Evolutionary conservation across 306 rosid genomes (phyloP), one percentile per base, ranked within the genome.

Genomic region (Gynostemma pentaphyllum): DNA sequence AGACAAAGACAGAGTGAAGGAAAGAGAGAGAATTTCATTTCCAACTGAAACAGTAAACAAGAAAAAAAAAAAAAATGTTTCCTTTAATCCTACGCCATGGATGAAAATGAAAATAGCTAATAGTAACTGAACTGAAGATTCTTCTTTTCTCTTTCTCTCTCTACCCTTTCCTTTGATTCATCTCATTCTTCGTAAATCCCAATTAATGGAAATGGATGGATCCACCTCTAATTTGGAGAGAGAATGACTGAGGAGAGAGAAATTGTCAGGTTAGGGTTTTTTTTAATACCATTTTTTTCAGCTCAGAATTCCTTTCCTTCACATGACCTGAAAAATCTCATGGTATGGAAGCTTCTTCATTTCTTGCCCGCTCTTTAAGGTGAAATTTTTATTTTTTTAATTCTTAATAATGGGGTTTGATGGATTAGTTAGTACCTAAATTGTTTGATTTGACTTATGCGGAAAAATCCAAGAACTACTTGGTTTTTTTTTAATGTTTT

Each of bases 281-380:
- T 76, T 86, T 76, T 18, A 24, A 4, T 60, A 46, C 68, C 45
- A 13, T 59, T 64, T 26, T 32, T 51, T 65, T 47, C 81, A 72
- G 72, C 70, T 69, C 49, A 64, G 39, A 77, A 67, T 64, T 68
- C 77, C 76, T 64, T 68, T 76, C 76, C 76, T 59, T 57, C 74
- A 62, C 76, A 75, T 82, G 65, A 72, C 74, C 62, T 71, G 67
- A 71, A 75, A 37, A 1, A 52, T 55, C 5, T 62, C 45, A 60
- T 52, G 83, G 80, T 77, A 74, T 79, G 68, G 82, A 76, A 81
- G 32, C 80, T 83, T 81, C 82, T 81, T 79, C 79, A 63, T 65
- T 64, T 69, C 70, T 76, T 61, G 40, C 48, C 26, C 60, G 26
- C 21, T 41, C 18, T 72, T 72, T 29, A 48, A n/a, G 32, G 54